A percentile compares a stretch with the other conserved stretches of the same genome.
Conservation (phyloP, 2,329 filamentous ascomycete species). For the Aspergillus piperis region DNA sequence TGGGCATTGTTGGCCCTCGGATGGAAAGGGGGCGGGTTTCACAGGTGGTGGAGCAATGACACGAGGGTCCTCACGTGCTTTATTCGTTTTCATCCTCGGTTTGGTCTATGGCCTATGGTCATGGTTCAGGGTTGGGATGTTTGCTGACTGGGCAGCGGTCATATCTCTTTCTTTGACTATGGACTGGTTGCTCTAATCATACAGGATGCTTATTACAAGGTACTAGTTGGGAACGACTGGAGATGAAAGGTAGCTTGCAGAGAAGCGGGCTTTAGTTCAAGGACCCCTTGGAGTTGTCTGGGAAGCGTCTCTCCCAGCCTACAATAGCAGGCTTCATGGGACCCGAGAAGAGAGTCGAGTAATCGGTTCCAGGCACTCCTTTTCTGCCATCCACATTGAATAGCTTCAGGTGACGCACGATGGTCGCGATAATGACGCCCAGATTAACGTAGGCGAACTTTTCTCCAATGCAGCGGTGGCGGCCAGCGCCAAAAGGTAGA, state of each 20-base stretch:
- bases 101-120: background rate
- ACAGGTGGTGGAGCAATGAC: background rate
- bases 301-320: conserved; percentile 21
- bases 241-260: background rate
- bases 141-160: background rate
- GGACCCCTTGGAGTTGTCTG: conserved; percentile 6
- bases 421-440: conserved; percentile 62
- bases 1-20: background rate
- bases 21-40: background rate
- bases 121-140: background rate
- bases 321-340: conserved; percentile 22
- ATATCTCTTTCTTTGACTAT: background rate
- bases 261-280: background rate
- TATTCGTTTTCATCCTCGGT: background rate
- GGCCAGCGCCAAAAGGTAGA: conserved; percentile 70
- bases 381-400: conserved; percentile 57
- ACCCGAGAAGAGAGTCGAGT: conserved; percentile 42
- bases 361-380: conserved; percentile 65
- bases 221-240: background rate
- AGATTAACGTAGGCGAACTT: conserved; percentile 74
- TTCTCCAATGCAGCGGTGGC: conserved; percentile 74
- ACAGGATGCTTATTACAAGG: conserved; percentile 1
- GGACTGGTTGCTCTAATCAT: background rate
- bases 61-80: background rate
- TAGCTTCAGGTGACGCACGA: conserved; percentile 64